Conservation (phyloP, 352 stramenopile genomes). For the Pythium dissotocum region DNA sequence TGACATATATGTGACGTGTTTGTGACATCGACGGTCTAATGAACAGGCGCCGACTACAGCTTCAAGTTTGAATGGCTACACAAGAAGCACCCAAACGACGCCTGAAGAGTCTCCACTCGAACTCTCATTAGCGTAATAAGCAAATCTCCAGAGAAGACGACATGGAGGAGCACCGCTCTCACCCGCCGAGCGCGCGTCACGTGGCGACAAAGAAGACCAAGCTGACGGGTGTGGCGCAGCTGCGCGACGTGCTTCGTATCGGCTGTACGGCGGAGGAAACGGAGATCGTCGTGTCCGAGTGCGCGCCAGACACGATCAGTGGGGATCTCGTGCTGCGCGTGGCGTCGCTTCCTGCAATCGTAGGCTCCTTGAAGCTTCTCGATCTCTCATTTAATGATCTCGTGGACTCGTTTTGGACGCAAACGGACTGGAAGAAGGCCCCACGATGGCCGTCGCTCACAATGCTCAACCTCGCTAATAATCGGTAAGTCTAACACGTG, state of each 20-base stretch:
- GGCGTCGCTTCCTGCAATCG: constrained; percentile 6
- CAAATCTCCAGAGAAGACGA: not conserved
- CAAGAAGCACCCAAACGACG: not conserved
- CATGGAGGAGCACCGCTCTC: constrained; percentile 2
- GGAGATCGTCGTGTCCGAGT: constrained; percentile 33
- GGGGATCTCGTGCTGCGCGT: constrained; percentile 28
- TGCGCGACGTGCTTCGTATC: constrained; percentile 9
- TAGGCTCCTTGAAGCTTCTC: constrained; percentile 25
- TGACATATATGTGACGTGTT: too few species aligned
- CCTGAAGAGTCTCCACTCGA: not conserved
- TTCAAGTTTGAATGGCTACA: constrained; percentile 22
- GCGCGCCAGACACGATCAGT: constrained; percentile 16
- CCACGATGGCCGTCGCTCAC: constrained; percentile 30
- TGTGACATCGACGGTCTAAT: too few species aligned
- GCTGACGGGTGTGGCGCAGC: constrained; percentile 8
- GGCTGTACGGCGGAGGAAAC: constrained; percentile 12
- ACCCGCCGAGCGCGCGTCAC: constrained; percentile 16
- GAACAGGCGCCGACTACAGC: constrained; percentile 5
- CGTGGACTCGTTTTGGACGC: constrained; percentile 38
- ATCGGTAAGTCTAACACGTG: constrained; percentile 44
- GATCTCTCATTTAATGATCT: constrained; percentile 64
- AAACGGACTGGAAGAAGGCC: constrained; percentile 14
- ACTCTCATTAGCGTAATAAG: not conserved
- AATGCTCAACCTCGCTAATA: constrained; percentile 50
- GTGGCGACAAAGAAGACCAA: constrained; percentile 13